Base-by-base conservation (phyloP, 106 monocot genomes). In the Cymbidium sinense region DNA sequence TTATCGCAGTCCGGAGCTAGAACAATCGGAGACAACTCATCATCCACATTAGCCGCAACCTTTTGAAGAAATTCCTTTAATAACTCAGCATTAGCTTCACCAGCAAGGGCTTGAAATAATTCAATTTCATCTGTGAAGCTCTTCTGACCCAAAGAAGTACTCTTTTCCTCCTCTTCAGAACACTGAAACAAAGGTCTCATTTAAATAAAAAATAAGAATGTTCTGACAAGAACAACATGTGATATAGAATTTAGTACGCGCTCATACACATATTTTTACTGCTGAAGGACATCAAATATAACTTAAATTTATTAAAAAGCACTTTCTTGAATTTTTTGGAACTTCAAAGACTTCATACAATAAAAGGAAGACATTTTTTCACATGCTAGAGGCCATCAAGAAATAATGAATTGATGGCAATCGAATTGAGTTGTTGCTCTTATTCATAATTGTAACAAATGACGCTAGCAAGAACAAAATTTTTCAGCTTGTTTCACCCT, bases 1-100 rank as follows among this genome's bases (percentile, higher is more conserved):
- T 99, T 99, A 55, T 95, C 92, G 10, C 81, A 27, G 79, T 95
- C 99, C 2, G 89, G 89, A 51, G 98, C 89, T 25, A 99, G 94
- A 83, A 94, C 55, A 19, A 99, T 84, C 0, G 86, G 76, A 1
- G 43, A 35, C 8, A 86, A 25, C 74, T 87, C 88, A 31, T 74
- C 65, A 55, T 83, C 81, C 15, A 7, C 79, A 35, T 62, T 71
- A 17, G 81, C 70, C 15, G 67, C 69, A 34, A 87, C 76, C 70
- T 79, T 81, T 29, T 79, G 82, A 25, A 99, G 75, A 44, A 95
- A 79, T 37, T 51, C 77, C 43, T 78, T 86, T 77, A 99, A 74
- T 44, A 85, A 71, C 20, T 88, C 85, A 25, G 92, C 78, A 78
- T 95, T 92, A 10, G 79, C 75, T 19, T 92, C 98, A 3, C 98